Percentiles rank a stretch among this genome's conserved stretches.
Conservation (phyloP, 176 grass and related monocot genomes). For the Pharus latifolius region DNA sequence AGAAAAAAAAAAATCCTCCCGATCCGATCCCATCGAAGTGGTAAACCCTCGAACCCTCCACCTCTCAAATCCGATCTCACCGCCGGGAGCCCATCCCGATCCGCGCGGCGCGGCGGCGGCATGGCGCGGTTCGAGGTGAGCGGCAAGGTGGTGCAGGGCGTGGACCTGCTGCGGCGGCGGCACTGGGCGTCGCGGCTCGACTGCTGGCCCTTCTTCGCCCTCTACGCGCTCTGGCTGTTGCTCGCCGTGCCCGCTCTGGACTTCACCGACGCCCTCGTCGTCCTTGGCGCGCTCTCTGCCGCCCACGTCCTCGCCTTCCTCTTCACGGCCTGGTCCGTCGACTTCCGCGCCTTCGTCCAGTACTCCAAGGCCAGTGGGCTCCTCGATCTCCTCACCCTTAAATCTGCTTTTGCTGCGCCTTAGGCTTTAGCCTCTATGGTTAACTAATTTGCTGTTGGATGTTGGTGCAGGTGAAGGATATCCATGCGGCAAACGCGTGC, state of each 20-base stretch:
- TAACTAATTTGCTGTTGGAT: conserved; percentile 18
- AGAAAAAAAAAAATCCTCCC: conserved; percentile 14
- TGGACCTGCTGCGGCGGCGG: conserved; percentile 69
- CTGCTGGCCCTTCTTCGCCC: conserved; percentile 81
- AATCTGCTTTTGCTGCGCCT: not conserved
- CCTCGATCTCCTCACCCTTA: not conserved
- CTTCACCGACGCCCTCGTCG: conserved; percentile 69
- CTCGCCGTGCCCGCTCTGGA: conserved; percentile 72
- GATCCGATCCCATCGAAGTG: too few relatives aligned
- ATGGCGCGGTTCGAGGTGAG: conserved; percentile 83
- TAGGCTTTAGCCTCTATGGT: not conserved
- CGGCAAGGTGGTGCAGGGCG: conserved; percentile 88
- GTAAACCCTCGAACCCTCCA: not conserved
- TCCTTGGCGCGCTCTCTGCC: conserved; percentile 48
- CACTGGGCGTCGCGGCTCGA: conserved; percentile 84
- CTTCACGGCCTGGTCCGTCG: conserved; percentile 92
- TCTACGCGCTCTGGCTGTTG: conserved; percentile 73
- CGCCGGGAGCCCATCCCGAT: conserved; percentile 16
- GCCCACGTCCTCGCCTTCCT: conserved; percentile 75
- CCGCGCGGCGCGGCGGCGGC: conserved; percentile 12
- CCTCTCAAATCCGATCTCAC: conserved; percentile 26
- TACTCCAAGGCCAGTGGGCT: conserved; percentile 59
- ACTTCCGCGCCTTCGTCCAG: conserved; percentile 77
- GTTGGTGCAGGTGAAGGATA: conserved; percentile 55
- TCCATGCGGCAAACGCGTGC: conserved; percentile 56